Percentiles rank a stretch among this genome's conserved stretches.
Conservation (phyloP, 495 filamentous ascomycete species). For the Penicillium antarcticum region DNA sequence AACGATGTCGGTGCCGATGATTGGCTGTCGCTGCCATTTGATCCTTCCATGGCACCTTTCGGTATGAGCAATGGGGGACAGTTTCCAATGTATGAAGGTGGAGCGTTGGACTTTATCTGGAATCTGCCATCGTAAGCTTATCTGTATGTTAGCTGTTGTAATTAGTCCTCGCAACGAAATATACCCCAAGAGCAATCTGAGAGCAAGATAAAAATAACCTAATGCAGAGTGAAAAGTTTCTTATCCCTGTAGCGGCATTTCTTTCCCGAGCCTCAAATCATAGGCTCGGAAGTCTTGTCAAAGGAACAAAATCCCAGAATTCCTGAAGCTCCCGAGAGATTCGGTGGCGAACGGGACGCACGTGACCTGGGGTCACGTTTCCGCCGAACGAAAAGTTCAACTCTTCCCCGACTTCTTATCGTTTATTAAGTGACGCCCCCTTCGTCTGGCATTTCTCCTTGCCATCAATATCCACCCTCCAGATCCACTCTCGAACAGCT, state of each 20-base stretch:
- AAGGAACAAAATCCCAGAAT: not conserved
- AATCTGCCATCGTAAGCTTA: conserved; percentile 39
- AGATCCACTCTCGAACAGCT: not conserved
- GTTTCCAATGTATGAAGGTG: conserved; percentile 49
- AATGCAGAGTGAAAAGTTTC: not conserved
- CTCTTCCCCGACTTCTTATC: conserved; percentile 10
- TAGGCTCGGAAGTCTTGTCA: not conserved
- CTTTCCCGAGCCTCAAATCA: not conserved
- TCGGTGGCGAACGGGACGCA: conserved; percentile 20
- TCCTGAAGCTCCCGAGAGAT: conserved; percentile 16
- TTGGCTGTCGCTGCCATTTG: conserved; percentile 52
- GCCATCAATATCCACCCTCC: not conserved
- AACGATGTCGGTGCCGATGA: conserved; percentile 44
- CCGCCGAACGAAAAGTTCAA: conserved; percentile 16
- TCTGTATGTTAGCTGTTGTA: not conserved
- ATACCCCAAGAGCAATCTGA: not conserved
- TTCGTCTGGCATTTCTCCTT: conserved; percentile 2
- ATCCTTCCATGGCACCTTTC: conserved; percentile 54
- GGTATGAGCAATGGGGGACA: conserved; percentile 40
- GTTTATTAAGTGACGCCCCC: not conserved
- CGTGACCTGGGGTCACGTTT: conserved; percentile 13
- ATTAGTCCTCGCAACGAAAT: not conserved
- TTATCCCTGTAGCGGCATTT: not conserved
- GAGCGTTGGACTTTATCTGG: conserved; percentile 50
- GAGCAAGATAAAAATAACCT: not conserved